A percentile compares a stretch with the other conserved stretches of the same genome.
These are phyloP conservation scores for Prillingera fragicola DNA, from an alignment of 1,284 basidiomycete species.

Conservation along the genomic window DNA sequence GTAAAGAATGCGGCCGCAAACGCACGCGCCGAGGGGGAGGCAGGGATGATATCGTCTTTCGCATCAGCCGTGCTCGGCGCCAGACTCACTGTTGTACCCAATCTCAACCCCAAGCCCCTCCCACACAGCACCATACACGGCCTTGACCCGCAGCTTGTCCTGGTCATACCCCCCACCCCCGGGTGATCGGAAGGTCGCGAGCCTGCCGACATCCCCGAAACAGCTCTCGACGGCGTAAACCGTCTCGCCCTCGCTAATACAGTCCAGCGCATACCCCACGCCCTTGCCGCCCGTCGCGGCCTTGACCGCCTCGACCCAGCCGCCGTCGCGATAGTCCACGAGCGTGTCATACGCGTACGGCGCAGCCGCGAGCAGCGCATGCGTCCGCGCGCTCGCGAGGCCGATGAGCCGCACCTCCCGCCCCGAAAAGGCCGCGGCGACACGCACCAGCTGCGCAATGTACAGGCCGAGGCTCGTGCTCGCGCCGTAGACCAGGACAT, in stretches of 20 bases:
- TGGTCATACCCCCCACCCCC: too few relatives aligned
- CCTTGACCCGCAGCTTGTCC: neutral
- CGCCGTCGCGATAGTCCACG: conserved; percentile 9
- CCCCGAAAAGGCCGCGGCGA: neutral
- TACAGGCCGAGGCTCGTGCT: conserved; percentile 10
- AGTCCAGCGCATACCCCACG: conserved; percentile 7
- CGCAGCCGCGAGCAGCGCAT: neutral
- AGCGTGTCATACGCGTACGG: conserved; percentile 6
- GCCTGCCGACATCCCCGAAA: neutral
- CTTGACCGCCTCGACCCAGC: conserved; percentile 3
- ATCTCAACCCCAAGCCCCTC: conserved; percentile 11
- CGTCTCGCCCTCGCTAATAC: conserved; percentile 7
- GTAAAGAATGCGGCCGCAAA: conserved; percentile 6
- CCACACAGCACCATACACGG: conserved; percentile 13
- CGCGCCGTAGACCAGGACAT: conserved; percentile 8
- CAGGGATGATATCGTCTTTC: neutral
- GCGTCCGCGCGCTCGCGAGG: neutral
- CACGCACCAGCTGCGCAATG: conserved; percentile 7
- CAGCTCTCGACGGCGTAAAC: too few relatives aligned
- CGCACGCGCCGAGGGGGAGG: conserved; percentile 1
- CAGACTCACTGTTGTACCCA: conserved; percentile 3
- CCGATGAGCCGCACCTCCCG: neutral
- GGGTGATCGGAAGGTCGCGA: conserved; percentile 6
- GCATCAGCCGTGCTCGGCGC: neutral
- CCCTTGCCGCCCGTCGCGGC: neutral